phyloP scores from a whole-genome alignment of 164 flowering plant species.

The Sedum album region DNA sequence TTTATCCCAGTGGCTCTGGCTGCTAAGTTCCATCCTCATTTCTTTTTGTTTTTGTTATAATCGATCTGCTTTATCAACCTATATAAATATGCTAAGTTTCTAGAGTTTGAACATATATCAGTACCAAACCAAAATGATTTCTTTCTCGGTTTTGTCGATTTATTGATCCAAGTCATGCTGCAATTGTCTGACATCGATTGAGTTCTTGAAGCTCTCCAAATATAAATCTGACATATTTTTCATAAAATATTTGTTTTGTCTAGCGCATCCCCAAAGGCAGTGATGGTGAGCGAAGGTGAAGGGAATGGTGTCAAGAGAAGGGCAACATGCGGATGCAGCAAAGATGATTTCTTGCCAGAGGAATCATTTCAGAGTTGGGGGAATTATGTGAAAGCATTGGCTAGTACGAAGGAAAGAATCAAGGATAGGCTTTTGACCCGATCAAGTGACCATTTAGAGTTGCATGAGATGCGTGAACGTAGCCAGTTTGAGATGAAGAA shows the following conservation, averaged over 20 bases:
- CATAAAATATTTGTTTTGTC: constrained; percentile 4
- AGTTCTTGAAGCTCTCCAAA: no score
- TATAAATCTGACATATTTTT: no score
- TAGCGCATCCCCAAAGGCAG: neutral
- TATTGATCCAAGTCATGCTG: neutral
- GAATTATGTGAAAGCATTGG: constrained; percentile 24
- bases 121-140: neutral
- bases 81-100: neutral
- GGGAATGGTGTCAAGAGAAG: constrained; percentile 12
- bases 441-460: constrained; percentile 29
- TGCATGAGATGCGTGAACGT: constrained; percentile 19
- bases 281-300: constrained; percentile 10
- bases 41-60: neutral
- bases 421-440: constrained; percentile 28
- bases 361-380: constrained; percentile 38
- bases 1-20: neutral
- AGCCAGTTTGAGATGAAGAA: constrained; percentile 39
- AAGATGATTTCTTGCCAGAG: constrained; percentile 38
- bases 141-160: neutral
- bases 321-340: constrained; percentile 19
- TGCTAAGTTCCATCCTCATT: neutral
- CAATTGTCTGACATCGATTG: neutral
- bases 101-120: neutral
- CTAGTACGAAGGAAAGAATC: constrained; percentile 21
- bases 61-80: neutral